Evolutionary conservation across 2,329 filamentous ascomycete species (phyloP).

Genomic region (Coniochaeta sp.): DNA sequence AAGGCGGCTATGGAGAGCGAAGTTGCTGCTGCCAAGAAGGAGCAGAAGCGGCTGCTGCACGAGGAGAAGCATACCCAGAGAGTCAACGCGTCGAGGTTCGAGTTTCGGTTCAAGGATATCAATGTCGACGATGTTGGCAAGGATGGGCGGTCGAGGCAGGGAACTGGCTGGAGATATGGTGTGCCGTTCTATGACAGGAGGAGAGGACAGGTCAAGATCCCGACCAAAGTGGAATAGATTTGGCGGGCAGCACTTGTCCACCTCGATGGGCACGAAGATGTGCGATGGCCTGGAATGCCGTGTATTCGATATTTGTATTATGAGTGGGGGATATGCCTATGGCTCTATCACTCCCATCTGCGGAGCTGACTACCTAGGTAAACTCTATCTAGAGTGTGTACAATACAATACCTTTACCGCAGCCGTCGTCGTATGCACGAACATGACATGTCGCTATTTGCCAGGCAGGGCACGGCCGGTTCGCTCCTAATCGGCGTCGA

Average conservation of each 20-base stretch:
- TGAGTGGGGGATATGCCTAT: not conserved
- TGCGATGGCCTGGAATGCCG: not conserved
- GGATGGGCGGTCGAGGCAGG: conserved; percentile 42
- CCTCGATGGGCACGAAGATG: not conserved
- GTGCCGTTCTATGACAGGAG: conserved; percentile 55
- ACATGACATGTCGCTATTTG: conserved; percentile 14
- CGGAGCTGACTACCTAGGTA: conserved; percentile 1
- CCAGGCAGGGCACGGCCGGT: conserved; percentile 20
- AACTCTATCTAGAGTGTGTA: not conserved
- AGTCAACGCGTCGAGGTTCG: conserved; percentile 45
- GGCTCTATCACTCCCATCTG: not conserved
- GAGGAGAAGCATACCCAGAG: conserved; percentile 34
- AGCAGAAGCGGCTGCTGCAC: conserved; percentile 22
- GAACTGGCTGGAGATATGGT: conserved; percentile 57
- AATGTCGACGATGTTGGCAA: conserved; percentile 49
- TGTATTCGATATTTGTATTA: not conserved
- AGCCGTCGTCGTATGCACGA: conserved; percentile 3
- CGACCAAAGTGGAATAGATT: conserved; percentile 48
- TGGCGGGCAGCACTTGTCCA: not conserved
- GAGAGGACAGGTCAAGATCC: conserved; percentile 61
- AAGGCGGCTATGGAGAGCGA: conserved; percentile 32
- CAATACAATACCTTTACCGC: conserved; percentile 11
- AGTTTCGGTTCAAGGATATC: conserved; percentile 56
- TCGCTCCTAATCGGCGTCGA: conserved; percentile 17
- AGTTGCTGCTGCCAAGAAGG: conserved; percentile 26